A percentile compares a stretch with the other conserved stretches of the same genome.
Evolutionary conservation across 192 early-diverging fungal species (phyloP).

Genomic region (Coemansia sp.): DNA sequence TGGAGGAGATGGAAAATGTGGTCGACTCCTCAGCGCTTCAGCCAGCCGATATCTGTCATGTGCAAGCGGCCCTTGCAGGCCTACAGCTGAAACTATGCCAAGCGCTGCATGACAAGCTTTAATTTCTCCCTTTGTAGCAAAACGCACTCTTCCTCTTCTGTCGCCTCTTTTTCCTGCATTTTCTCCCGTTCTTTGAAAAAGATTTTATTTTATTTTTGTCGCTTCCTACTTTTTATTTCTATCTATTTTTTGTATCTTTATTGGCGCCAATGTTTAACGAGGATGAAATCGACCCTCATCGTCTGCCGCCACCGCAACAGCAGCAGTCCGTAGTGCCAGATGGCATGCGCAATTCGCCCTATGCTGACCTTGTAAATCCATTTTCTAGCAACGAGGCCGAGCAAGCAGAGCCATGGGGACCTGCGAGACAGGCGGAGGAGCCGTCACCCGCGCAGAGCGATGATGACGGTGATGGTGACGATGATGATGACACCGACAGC

Average conservation of each 20-base stretch:
- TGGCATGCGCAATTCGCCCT: constrained; percentile 13
- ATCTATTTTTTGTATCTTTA: not conserved
- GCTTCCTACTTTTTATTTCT: not conserved
- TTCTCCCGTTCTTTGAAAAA: not conserved
- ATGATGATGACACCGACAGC: not conserved
- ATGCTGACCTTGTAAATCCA: constrained; percentile 19
- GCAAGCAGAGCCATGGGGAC: constrained; percentile 10
- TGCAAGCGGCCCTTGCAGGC: constrained; percentile 1
- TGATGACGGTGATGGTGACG: constrained; percentile 2
- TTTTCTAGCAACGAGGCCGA: constrained; percentile 21
- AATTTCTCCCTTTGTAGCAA: not conserved
- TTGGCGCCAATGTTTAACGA: constrained; percentile 18
- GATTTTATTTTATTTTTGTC: not conserved
- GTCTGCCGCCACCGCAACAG: constrained; percentile 10
- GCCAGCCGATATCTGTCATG: not conserved
- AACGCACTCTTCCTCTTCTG: not conserved
- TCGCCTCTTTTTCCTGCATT: not conserved
- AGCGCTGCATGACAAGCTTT: constrained; percentile 1
- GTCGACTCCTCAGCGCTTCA: not conserved
- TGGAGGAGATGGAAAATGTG: constrained; percentile 17
- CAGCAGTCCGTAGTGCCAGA: not conserved
- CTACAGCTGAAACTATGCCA: constrained; percentile 31
- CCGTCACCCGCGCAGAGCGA: not conserved
- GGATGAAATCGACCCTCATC: constrained; percentile 48
- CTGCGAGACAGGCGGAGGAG: not conserved